Percentiles rank a stretch among this genome's conserved stretches.
These are phyloP conservation scores for Ogataea henricii DNA, from an alignment of 805 yeast genomes.

Conservation along the genomic window DNA sequence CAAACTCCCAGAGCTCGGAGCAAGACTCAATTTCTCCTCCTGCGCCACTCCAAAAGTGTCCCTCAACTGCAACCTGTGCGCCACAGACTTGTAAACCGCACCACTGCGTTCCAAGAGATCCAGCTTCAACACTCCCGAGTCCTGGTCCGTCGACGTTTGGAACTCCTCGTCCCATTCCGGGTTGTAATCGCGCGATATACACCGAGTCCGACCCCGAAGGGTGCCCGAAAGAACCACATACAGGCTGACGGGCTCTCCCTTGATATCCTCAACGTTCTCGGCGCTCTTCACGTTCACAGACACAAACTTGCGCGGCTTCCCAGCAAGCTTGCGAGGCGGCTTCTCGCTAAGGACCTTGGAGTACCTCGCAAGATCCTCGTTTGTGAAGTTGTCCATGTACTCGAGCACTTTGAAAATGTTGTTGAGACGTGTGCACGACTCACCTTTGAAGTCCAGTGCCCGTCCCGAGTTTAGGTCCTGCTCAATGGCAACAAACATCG, in stretches of 20 bases:
- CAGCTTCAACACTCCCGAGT: slow-evolving; percentile 14
- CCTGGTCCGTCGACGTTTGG: slow-evolving; percentile 42
- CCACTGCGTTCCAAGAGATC: slow-evolving; percentile 25
- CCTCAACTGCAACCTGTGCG: slow-evolving; percentile 16
- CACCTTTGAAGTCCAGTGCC: slow-evolving; percentile 21
- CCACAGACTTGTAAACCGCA: slow-evolving; percentile 19
- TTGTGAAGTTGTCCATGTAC: slow-evolving; percentile 20
- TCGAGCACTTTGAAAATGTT: slow-evolving; percentile 28
- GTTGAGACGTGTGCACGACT: slow-evolving; percentile 33
- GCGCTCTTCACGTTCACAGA: slow-evolving; percentile 29
- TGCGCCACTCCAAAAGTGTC: slow-evolving; percentile 14
- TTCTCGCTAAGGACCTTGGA: slow-evolving; percentile 16
- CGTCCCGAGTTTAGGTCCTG: slow-evolving; percentile 21
- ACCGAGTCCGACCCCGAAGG: slow-evolving; percentile 54
- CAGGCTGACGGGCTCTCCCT: slow-evolving; percentile 33
- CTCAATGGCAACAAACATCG: slow-evolving; percentile 26
- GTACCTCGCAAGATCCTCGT: slow-evolving; percentile 12
- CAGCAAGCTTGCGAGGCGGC: slow-evolving; percentile 4
- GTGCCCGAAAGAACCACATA: slow-evolving; percentile 28
- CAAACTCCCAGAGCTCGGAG: slow-evolving; percentile 55
- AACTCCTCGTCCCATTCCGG: slow-evolving; percentile 91
- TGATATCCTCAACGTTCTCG: slow-evolving; percentile 34
- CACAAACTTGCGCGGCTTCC: slow-evolving; percentile 20
- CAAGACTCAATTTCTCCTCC: slow-evolving; percentile 26
- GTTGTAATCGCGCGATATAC: slow-evolving; percentile 56